These are phyloP conservation scores for Paracamarosporium sp. DNA, from an alignment of 2,329 filamentous ascomycete genomes.

Conservation along the genomic window DNA sequence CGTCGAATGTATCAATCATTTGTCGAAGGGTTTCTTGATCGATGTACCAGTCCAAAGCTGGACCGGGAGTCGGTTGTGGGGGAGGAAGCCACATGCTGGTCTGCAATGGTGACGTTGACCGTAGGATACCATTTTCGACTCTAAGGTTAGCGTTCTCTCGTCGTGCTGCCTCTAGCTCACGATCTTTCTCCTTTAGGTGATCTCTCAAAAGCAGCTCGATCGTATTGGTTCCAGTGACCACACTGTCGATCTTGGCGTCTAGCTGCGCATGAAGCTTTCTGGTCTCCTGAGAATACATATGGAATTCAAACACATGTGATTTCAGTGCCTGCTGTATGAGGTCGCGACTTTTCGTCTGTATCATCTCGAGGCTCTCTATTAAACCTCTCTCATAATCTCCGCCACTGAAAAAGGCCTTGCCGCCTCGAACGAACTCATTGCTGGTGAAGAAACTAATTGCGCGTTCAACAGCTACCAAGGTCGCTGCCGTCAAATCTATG, in stretches of 20 bases:
- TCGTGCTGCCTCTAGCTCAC: background rate
- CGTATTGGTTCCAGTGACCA: too few species aligned
- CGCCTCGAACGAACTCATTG: background rate
- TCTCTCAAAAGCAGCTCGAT: conserved; percentile 1
- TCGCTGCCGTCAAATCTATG: conserved; percentile 3
- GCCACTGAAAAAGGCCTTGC: conserved; percentile 5
- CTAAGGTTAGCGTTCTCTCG: conserved; percentile 3
- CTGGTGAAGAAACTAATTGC: conserved; percentile 10
- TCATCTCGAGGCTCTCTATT: conserved; percentile 6
- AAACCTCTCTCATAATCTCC: conserved; percentile 3
- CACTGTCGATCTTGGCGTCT: background rate
- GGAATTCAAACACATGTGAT: conserved; percentile 6
- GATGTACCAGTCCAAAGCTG: background rate
- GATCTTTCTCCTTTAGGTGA: background rate
- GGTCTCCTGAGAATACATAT: conserved; percentile 4
- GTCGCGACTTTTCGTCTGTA: background rate
- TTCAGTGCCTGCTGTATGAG: conserved; percentile 6
- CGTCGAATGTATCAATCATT: background rate
- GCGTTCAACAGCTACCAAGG: conserved; percentile 2
- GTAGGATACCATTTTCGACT: background rate
- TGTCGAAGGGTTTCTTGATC: background rate
- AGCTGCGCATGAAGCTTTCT: background rate
- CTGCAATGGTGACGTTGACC: background rate
- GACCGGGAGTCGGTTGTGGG: background rate
- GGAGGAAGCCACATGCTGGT: background rate